Evolutionary conservation across 2,329 filamentous ascomycete species (phyloP).

Genomic region (Tolypocladium nubicola): DNA sequence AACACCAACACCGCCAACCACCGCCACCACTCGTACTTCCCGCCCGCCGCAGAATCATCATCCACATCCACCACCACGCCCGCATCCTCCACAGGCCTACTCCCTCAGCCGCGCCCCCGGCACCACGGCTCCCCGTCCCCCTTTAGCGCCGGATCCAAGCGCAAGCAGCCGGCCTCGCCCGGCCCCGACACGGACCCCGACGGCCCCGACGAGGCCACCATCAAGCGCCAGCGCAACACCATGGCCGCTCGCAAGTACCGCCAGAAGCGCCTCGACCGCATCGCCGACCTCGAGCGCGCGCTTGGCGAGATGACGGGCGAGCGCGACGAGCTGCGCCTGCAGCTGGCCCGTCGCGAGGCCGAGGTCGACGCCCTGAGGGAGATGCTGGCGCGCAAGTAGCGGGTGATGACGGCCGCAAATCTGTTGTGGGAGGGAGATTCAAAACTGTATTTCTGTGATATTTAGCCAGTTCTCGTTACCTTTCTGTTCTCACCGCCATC

Average conservation of each 20-base stretch:
- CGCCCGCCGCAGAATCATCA: background rate
- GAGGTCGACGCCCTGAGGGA: slow-evolving; percentile 51
- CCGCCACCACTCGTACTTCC: background rate
- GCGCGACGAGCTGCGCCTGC: slow-evolving; percentile 51
- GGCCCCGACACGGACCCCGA: slow-evolving; percentile 6
- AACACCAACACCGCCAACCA: background rate
- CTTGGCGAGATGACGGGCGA: slow-evolving; percentile 49
- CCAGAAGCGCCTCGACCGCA: slow-evolving; percentile 58
- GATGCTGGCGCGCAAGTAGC: slow-evolving; percentile 26
- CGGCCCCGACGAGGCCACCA: slow-evolving; percentile 16
- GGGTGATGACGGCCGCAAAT: background rate
- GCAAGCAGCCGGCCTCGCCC: slow-evolving; percentile 4
- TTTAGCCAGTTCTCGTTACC: background rate
- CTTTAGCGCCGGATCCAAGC: slow-evolving; percentile 8
- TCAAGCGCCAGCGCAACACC: slow-evolving; percentile 58
- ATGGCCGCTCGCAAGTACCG: slow-evolving; percentile 62
- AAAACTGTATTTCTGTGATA: background rate
- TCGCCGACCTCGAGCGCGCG: slow-evolving; percentile 48
- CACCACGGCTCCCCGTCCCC: slow-evolving; percentile 2
- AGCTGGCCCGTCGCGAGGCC: slow-evolving; percentile 53
- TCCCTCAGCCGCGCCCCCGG: background rate
- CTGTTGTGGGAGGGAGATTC: background rate
- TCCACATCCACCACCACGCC: background rate
- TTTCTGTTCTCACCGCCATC: background rate
- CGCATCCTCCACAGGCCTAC: background rate